phyloP scores from a whole-genome alignment of 192 early-diverging fungal species.

The Backusella tuberculispora region DNA sequence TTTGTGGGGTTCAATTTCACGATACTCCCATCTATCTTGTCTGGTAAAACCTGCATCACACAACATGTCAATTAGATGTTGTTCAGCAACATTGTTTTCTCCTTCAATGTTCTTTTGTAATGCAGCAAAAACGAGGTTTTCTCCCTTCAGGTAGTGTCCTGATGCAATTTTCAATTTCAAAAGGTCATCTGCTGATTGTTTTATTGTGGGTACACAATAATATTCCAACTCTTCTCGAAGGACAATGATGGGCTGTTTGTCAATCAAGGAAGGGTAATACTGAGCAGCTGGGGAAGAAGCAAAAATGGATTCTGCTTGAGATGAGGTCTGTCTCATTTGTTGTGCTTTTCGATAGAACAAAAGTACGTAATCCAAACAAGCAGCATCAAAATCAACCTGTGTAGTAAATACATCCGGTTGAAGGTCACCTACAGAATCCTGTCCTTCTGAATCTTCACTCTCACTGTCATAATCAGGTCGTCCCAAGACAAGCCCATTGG shows the following conservation, averaged over 20 bases:
- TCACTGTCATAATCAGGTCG: constrained; percentile 26
- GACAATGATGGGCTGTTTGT: constrained; percentile 73
- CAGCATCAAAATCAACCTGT: constrained; percentile 59
- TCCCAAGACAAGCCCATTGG: constrained; percentile 58
- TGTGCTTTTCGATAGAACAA: constrained; percentile 50
- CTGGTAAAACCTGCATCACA: constrained; percentile 76
- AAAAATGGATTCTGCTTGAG: not conserved
- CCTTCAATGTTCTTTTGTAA: constrained; percentile 75
- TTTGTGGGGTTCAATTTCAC: constrained; percentile 68
- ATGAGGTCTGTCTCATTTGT: constrained; percentile 21
- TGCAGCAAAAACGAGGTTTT: constrained; percentile 75
- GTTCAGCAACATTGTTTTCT: constrained; percentile 66
- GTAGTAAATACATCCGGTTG: constrained; percentile 33
- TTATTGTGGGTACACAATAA: constrained; percentile 50
- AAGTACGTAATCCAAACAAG: constrained; percentile 56
- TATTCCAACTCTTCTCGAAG: constrained; percentile 82
- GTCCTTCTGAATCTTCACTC: constrained; percentile 39
- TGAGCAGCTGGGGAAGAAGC: not conserved
- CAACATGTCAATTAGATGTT: constrained; percentile 84
- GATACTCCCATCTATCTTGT: constrained; percentile 75
- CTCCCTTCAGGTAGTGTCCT: constrained; percentile 64
- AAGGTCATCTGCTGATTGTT: constrained; percentile 27
- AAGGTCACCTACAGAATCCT: constrained; percentile 21
- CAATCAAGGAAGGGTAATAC: constrained; percentile 39
- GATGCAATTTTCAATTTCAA: constrained; percentile 63